These are phyloP conservation scores for Echium plantagineum DNA, from an alignment of 257 asterid species.

Conservation along the genomic window DNA sequence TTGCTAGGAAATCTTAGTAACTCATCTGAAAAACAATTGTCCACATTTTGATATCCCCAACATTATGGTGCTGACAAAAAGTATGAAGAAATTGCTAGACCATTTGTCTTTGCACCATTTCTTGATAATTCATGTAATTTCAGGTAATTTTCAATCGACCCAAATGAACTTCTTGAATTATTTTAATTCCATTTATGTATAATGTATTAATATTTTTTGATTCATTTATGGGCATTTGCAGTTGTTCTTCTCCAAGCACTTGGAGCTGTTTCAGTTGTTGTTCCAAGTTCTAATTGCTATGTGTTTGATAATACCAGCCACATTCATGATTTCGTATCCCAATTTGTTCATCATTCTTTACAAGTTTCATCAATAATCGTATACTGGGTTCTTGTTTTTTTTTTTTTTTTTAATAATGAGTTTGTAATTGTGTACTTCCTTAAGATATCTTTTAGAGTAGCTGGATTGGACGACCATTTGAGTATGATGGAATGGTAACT, in stretches of 20 bases:
- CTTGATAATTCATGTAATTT: constrained; percentile 23
- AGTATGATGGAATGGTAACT: constrained; percentile 73
- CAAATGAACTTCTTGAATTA: background rate
- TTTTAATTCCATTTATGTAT: background rate
- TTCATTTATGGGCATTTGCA: constrained; percentile 17
- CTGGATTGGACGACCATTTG: constrained; percentile 65
- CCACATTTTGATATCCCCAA: background rate
- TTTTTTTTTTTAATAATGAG: constrained; percentile 1
- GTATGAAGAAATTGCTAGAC: background rate
- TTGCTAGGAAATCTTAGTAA: too few species aligned
- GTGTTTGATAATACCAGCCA: constrained; percentile 65
- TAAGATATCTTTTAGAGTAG: constrained; percentile 42
- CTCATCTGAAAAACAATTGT: too few species aligned
- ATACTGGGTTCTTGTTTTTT: constrained; percentile 1
- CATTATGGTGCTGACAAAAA: background rate
- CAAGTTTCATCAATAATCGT: too few species aligned
- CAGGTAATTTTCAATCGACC: constrained; percentile 24
- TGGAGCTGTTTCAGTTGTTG: constrained; percentile 58
- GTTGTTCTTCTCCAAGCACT: constrained; percentile 38
- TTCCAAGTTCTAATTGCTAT: constrained; percentile 69
- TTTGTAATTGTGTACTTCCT: constrained; percentile 27
- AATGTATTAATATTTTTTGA: constrained; percentile 3
- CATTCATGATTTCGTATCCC: constrained; percentile 90
- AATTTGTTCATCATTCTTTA: background rate
- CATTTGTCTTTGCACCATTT: constrained; percentile 15